phyloP scores from a whole-genome alignment of 805 yeast species.

The Metschnikowia lachancei region DNA sequence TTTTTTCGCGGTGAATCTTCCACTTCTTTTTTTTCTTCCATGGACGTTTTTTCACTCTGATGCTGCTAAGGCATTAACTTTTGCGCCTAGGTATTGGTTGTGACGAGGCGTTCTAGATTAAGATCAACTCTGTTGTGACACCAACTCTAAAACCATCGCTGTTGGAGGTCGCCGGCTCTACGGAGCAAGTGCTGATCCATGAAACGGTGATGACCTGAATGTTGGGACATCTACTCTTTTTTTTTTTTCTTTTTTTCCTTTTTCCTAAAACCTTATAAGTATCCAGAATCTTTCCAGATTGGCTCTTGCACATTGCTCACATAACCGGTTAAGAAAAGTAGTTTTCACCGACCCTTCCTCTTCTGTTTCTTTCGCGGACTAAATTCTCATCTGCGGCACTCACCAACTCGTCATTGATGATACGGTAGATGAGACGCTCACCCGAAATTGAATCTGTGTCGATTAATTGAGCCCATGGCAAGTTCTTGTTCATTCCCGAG shows the following conservation, averaged over 20 bases:
- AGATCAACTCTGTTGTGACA: slow-evolving; percentile 16
- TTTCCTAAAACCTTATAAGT: too few species aligned
- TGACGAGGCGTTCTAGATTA: slow-evolving; percentile 24
- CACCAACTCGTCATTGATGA: slow-evolving; percentile 31
- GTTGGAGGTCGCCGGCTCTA: slow-evolving; percentile 82
- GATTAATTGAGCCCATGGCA: slow-evolving; percentile 44
- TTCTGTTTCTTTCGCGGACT: slow-evolving; percentile 34
- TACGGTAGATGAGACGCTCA: slow-evolving; percentile 19
- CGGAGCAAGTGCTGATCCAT: slow-evolving; percentile 68
- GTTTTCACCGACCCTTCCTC: slow-evolving; percentile 46
- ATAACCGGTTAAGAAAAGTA: slow-evolving; percentile 23
- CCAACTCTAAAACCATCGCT: slow-evolving; percentile 98
- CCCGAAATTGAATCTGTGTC: slow-evolving; percentile 13
- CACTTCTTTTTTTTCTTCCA: slow-evolving; percentile 1
- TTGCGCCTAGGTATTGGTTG: slow-evolving; percentile 15
- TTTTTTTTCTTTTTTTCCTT: not conserved
- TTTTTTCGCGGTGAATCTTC: not conserved
- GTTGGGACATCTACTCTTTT: slow-evolving; percentile 54
- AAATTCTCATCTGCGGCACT: slow-evolving; percentile 30
- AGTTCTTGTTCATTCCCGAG: slow-evolving; percentile 50
- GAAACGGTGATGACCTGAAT: slow-evolving; percentile 96
- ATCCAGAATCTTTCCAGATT: not conserved
- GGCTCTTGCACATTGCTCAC: not conserved
- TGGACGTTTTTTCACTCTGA: slow-evolving; percentile 7
- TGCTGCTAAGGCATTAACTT: slow-evolving; percentile 18